Conservation (phyloP, 371 early-diverging fungal genomes). For the Mucor racemosus region DNA sequence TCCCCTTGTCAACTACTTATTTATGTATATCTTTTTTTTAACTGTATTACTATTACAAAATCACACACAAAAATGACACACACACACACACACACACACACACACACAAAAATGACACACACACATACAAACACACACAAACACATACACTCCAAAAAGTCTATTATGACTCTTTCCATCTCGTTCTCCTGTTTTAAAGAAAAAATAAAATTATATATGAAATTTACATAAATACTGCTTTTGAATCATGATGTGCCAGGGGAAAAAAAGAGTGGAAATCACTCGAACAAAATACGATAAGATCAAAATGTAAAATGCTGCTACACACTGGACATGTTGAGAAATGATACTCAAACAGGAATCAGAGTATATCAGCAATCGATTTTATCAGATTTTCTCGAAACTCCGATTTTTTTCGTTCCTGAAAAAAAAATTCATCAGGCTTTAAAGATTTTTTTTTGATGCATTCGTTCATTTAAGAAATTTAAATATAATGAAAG, state of each 20-base stretch:
- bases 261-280: no score
- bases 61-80: background rate
- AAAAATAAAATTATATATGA: background rate
- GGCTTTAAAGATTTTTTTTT: no score
- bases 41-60: background rate
- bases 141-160: background rate
- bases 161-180: conserved; percentile 4
- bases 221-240: background rate
- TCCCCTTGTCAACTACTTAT: background rate
- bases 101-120: background rate
- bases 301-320: background rate
- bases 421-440: no score
- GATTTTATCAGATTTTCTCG: no score
- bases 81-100: conserved; percentile 2
- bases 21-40: background rate
- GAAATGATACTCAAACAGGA: no score
- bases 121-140: background rate
- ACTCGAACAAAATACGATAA: background rate
- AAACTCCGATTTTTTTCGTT: no score
- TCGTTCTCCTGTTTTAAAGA: background rate
- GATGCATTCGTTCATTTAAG: no score
- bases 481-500: no score
- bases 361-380: no score
- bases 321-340: no score
- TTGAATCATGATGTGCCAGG: background rate